Evolutionary conservation across 306 rosid genomes (phyloP).

Genomic region (Dryas alaskensis): DNA sequence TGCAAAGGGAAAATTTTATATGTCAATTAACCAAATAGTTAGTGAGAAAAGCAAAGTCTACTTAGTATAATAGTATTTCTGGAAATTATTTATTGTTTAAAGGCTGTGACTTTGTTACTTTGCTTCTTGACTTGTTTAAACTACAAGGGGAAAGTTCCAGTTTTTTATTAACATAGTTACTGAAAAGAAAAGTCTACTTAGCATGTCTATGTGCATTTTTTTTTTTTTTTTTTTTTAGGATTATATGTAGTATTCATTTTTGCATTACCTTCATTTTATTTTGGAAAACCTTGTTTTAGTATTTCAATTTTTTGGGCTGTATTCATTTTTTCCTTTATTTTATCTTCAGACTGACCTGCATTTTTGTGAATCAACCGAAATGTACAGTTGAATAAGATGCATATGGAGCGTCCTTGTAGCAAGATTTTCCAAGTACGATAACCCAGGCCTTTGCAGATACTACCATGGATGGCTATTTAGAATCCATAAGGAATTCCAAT

Average conservation of each 20-base stretch:
- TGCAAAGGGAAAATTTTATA: not conserved
- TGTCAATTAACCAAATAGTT: not conserved
- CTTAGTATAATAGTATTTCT: not conserved
- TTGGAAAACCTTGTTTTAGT: not conserved
- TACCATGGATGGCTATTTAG: constrained; percentile 43
- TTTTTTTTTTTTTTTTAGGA: not conserved
- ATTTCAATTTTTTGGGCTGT: not conserved
- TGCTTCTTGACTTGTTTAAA: not conserved
- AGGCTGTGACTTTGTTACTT: not conserved
- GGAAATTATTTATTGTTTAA: too few species aligned
- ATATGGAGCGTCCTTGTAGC: constrained; percentile 26
- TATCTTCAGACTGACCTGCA: constrained; percentile 12
- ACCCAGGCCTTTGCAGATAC: constrained; percentile 25
- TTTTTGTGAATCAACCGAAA: constrained; percentile 20
- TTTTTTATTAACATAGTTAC: not conserved
- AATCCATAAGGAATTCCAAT: constrained; percentile 30
- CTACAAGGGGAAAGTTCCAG: not conserved
- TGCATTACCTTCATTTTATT: not conserved
- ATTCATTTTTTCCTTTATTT: not conserved
- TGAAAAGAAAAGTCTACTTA: not conserved
- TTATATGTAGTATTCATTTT: not conserved
- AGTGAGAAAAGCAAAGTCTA: not conserved
- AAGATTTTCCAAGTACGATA: constrained; percentile 24
- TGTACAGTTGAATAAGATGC: constrained; percentile 31
- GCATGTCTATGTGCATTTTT: not conserved